Evolutionary conservation across 2,329 filamentous ascomycete genomes (phyloP).

Genomic region (Tolypocladium album): DNA sequence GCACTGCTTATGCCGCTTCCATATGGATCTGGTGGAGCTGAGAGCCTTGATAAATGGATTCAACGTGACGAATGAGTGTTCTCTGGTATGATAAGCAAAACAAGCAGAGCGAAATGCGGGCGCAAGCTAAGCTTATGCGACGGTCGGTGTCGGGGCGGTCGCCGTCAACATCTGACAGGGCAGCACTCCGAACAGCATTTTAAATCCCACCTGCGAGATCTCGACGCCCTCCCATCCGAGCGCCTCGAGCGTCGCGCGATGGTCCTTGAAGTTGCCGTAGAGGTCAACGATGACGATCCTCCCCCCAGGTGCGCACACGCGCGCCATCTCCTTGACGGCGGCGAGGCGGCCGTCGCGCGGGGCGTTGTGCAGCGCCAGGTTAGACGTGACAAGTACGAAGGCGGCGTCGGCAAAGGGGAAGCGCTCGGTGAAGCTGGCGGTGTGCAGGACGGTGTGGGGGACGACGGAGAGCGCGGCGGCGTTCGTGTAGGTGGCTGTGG

Average conservation of each 20-base stretch:
- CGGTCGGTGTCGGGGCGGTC: background rate
- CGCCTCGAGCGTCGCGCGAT: constrained; percentile 2
- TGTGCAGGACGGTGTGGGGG: constrained; percentile 1
- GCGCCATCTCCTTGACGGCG: constrained; percentile 6
- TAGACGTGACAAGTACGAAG: constrained; percentile 5
- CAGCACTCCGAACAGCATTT: constrained; percentile 6
- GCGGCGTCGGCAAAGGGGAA: constrained; percentile 6
- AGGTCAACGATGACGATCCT: constrained; percentile 5
- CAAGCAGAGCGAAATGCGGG: too few species aligned
- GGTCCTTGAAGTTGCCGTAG: constrained; percentile 5
- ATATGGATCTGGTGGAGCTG: background rate
- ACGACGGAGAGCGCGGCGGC: constrained; percentile 4
- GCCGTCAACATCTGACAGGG: constrained; percentile 7
- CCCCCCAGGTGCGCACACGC: constrained; percentile 5
- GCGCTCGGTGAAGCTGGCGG: constrained; percentile 4
- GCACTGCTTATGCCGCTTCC: background rate
- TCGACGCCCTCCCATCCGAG: constrained; percentile 4
- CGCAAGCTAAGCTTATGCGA: background rate
- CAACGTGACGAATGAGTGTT: background rate
- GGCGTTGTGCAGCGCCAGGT: constrained; percentile 7
- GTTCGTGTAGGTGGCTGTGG: constrained; percentile 6
- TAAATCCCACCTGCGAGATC: constrained; percentile 2
- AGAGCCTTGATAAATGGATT: background rate
- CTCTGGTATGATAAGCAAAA: background rate
- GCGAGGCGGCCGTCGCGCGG: background rate